Percentiles rank a stretch among this genome's conserved stretches.
These are phyloP conservation scores for Tulasnella sp. DNA, from an alignment of 768 basidiomycete genomes.

Conservation along the genomic window DNA sequence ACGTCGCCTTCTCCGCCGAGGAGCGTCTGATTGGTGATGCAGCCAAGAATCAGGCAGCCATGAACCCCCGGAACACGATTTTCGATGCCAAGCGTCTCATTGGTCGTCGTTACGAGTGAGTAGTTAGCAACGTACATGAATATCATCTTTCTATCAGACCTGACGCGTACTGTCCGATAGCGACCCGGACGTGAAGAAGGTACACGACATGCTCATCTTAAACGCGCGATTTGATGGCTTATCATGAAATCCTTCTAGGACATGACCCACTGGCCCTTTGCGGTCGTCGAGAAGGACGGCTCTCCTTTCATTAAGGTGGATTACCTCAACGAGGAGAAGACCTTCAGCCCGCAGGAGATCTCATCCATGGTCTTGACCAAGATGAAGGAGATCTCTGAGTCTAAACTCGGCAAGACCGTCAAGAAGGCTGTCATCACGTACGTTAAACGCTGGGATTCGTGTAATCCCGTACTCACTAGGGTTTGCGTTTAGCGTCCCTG, in stretches of 20 bases:
- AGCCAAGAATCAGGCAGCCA: conserved; percentile 97
- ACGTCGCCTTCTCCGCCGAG: conserved; percentile 93
- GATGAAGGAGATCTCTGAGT: conserved; percentile 99
- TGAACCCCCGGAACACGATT: conserved; percentile 99
- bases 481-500: conserved; percentile 52
- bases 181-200: conserved; percentile 91
- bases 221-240: conserved; percentile 28
- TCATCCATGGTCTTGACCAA: conserved; percentile 99
- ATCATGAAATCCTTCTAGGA: conserved; percentile 80
- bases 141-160: too few species aligned
- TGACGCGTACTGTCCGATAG: conserved; percentile 34
- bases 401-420: conserved; percentile 95
- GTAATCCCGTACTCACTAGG: background rate
- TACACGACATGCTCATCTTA: conserved; percentile 21
- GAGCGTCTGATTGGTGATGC: conserved; percentile 99
- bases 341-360: conserved; percentile 96
- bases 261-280: conserved; percentile 95
- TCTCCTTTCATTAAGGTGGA: conserved; percentile 94
- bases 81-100: conserved; percentile 99
- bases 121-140: too few species aligned
- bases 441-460: conserved; percentile 27
- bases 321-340: conserved; percentile 90
- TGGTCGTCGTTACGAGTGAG: conserved; percentile 90
- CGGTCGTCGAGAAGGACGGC: conserved; percentile 92
- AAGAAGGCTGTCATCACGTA: conserved; percentile 99